Conservation (phyloP, 1,139 yeast genomes). For the Debaryomycetaceae sp. region DNA sequence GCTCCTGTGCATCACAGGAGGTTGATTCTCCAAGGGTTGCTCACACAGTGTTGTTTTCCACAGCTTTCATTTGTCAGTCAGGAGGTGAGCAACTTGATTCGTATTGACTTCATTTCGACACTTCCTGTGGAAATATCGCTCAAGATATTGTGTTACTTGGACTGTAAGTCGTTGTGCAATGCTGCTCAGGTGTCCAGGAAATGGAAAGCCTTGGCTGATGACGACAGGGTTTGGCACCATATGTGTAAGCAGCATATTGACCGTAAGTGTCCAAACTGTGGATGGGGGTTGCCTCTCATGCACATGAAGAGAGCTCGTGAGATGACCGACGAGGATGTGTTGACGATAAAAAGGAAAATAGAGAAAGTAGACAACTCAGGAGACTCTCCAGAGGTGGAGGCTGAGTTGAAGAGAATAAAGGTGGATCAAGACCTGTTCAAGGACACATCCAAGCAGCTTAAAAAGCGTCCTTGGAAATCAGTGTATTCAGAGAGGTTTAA, state of each 20-base stretch:
- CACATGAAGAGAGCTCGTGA: conserved; percentile 75
- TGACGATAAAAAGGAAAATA: conserved; percentile 22
- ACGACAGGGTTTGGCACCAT: conserved; percentile 96
- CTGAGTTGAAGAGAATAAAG: conserved; percentile 11
- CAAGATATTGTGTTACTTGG: conserved; percentile 82
- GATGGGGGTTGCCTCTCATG: conserved; percentile 96
- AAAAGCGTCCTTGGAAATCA: conserved; percentile 85
- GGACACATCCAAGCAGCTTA: conserved; percentile 12
- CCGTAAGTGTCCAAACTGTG: conserved; percentile 95
- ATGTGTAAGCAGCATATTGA: conserved; percentile 99
- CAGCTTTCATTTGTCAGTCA: conserved; percentile 81
- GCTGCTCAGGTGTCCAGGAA: conserved; percentile 88
- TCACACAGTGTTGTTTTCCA: conserved; percentile 92
- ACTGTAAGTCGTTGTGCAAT: conserved; percentile 84
- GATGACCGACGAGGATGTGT: conserved; percentile 30
- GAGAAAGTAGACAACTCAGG: conserved; percentile 18
- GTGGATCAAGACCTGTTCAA: conserved; percentile 7
- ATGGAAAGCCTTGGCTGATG: conserved; percentile 91
- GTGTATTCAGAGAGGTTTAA: conserved; percentile 88
- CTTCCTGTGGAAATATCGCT: conserved; percentile 83
- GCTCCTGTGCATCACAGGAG: conserved; percentile 68
- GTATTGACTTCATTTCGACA: conserved; percentile 83
- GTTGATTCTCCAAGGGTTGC: conserved; percentile 75
- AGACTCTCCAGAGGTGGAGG: conserved; percentile 10
- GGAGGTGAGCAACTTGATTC: conserved; percentile 73